These are phyloP conservation scores for Microbotryum intermedium DNA, from an alignment of 1,284 basidiomycete genomes.

Conservation along the genomic window DNA sequence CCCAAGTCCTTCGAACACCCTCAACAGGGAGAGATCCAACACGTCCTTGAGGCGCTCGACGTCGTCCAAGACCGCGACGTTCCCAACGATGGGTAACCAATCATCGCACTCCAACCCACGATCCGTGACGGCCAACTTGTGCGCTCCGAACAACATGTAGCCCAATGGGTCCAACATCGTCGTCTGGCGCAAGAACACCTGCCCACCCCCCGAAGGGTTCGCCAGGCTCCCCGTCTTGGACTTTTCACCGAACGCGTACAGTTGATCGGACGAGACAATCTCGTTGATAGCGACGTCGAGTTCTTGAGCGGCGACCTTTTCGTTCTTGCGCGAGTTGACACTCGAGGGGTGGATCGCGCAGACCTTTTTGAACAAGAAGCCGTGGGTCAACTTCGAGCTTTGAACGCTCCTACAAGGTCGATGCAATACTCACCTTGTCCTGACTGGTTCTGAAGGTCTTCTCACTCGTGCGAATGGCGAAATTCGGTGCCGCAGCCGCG, in stretches of 20 bases:
- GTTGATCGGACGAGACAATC: constrained; percentile 48
- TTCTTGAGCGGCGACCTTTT: constrained; percentile 44
- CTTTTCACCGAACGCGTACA: constrained; percentile 82
- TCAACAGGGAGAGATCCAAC: constrained; percentile 76
- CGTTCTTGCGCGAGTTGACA: constrained; percentile 68
- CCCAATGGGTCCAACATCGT: constrained; percentile 69
- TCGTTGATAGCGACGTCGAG: constrained; percentile 40
- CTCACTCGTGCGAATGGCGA: constrained; percentile 71
- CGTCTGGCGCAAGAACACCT: constrained; percentile 68
- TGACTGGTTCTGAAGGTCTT: constrained; percentile 66
- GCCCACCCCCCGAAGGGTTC: constrained; percentile 43
- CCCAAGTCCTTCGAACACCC: constrained; percentile 78
- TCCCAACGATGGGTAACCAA: constrained; percentile 79
- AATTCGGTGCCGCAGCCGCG: constrained; percentile 84
- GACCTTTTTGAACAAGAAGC: constrained; percentile 42
- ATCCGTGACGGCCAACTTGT: constrained; percentile 48
- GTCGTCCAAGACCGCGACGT: constrained; percentile 68
- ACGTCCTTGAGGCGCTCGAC: constrained; percentile 71
- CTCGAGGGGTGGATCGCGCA: constrained; percentile 76
- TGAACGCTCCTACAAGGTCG: background rate
- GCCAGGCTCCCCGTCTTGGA: constrained; percentile 55
- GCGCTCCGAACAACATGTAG: constrained; percentile 86
- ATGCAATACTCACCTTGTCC: constrained; percentile 61
- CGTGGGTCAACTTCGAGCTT: constrained; percentile 15
- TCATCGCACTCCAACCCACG: constrained; percentile 61